Evolutionary conservation across 805 yeast species (phyloP), one percentile per base, ranked within the genome.

Genomic region (Metschnikowia lochheadii): DNA sequence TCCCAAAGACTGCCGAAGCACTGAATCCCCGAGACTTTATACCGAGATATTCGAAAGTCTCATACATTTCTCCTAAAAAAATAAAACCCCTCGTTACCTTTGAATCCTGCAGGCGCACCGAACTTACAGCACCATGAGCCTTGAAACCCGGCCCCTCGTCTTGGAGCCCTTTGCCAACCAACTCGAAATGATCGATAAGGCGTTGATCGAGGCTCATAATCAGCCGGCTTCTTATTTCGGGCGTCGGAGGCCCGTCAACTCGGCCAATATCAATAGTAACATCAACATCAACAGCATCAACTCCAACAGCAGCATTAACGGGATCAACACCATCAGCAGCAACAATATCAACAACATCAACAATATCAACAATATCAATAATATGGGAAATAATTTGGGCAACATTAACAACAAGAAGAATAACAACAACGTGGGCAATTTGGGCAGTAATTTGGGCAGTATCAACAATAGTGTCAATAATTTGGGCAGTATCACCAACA

Each of bases 151-250:
- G 33, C 44, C 54, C 40, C 50, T 69, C 38, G 47, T 54, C 18
- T 48, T 57, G 37, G 73, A 67, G 57, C 63, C 74, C 47, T 72
- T 72, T 59, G 64, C 61, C 20, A 55, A 57, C 52, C 76, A 72
- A 54, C 39, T 63, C 44, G 75, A 69, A 40, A 40, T 61, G 32
- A 64, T 72, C 41, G 68, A 66, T 41, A 67, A 62, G 51, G 61
- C 65, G 31, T 52, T 62, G 54, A 58, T 67, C 46, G 76, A 71
- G 51, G 59, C 59, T 23, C 68, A 68, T 50, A 61, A 62, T 55
- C 73, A 68, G 55, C 74, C 75, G 5, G 33, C 54, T 20, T 33
- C 56, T 35, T 62, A 50, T 43, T 58, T 53, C 38, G 56, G 58
- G 18, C 61, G 60, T 44, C 58, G 61, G 23, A 49, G 46, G 48